Evolutionary conservation across 352 stramenopile genomes (phyloP).

Genomic region (Pythium brachiatum): DNA sequence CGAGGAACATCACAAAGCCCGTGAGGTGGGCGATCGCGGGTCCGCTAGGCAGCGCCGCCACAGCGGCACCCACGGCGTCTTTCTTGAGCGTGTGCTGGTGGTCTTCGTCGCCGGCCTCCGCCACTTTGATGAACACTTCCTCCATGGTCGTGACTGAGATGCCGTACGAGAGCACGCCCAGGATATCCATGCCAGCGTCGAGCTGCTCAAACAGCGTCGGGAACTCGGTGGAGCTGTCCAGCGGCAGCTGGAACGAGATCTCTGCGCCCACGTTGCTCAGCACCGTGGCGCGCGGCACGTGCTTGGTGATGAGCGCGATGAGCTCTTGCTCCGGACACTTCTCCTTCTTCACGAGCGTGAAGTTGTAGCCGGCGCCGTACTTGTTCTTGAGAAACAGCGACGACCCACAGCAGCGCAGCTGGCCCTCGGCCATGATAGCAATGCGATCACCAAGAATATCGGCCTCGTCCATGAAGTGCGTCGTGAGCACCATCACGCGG

Average conservation of each 20-base stretch:
- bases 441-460: slow-evolving; percentile 81
- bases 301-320: slow-evolving; percentile 31
- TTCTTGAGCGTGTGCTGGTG: slow-evolving; percentile 49
- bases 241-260: slow-evolving; percentile 73
- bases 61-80: slow-evolving; percentile 4
- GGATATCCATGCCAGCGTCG: slow-evolving; percentile 34
- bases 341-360: slow-evolving; percentile 60
- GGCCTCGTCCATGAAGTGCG: slow-evolving; percentile 94
- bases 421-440: slow-evolving; percentile 76
- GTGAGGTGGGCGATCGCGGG: slow-evolving; percentile 19
- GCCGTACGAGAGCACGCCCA: slow-evolving; percentile 53
- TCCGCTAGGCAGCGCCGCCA: background rate
- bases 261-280: slow-evolving; percentile 79
- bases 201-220: slow-evolving; percentile 69
- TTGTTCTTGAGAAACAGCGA: slow-evolving; percentile 77
- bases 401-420: slow-evolving; percentile 49
- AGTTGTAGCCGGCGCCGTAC: slow-evolving; percentile 61
- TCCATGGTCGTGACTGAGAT: slow-evolving; percentile 91
- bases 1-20: slow-evolving; percentile 55
- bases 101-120: slow-evolving; percentile 46
- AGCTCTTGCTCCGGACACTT: slow-evolving; percentile 30
- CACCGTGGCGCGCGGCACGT: slow-evolving; percentile 39
- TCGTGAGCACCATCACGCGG: slow-evolving; percentile 85
- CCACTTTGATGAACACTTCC: slow-evolving; percentile 91
- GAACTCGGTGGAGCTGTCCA: slow-evolving; percentile 56